Evolutionary conservation across 495 filamentous ascomycete genomes (phyloP).

Genomic region (Halenospora varia): DNA sequence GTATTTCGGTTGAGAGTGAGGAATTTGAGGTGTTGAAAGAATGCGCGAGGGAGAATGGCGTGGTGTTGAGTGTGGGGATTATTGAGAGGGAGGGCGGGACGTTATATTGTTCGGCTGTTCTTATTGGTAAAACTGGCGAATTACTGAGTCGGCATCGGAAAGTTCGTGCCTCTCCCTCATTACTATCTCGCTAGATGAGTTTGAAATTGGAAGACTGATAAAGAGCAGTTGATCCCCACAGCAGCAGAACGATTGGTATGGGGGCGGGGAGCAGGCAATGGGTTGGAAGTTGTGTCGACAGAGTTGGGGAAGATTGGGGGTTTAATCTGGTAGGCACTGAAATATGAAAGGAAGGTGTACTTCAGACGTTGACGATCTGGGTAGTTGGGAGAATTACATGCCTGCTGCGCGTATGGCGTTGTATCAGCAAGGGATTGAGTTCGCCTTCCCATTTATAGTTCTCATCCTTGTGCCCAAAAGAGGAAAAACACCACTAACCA

Average conservation of each 20-base stretch:
- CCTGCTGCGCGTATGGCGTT: constrained; percentile 37
- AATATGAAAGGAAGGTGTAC: no score
- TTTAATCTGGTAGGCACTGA: constrained; percentile 39
- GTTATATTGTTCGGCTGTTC: constrained; percentile 34
- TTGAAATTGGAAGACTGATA: no score
- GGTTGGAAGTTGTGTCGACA: constrained; percentile 35
- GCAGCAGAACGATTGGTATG: constrained; percentile 37
- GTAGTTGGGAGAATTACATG: constrained; percentile 43
- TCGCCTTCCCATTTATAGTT: constrained; percentile 4
- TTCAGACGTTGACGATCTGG: no score
- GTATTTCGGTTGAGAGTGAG: constrained; percentile 31
- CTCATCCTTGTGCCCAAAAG: no score
- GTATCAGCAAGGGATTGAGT: constrained; percentile 41
- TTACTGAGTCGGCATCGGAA: constrained; percentile 36
- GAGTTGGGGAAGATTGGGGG: constrained; percentile 39
- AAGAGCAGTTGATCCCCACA: constrained; percentile 36
- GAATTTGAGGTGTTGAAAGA: constrained; percentile 32
- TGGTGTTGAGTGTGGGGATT: constrained; percentile 35
- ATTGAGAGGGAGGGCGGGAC: constrained; percentile 41
- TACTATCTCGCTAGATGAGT: no score
- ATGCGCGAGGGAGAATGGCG: constrained; percentile 29
- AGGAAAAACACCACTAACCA: no score
- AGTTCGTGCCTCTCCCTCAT: constrained; percentile 23
- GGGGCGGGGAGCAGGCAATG: constrained; percentile 38
- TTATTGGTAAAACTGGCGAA: constrained; percentile 32